Percentiles rank a stretch among this genome's conserved stretches.
These are phyloP conservation scores for Lepiota brunneoincarnata DNA, from an alignment of 768 basidiomycete species.

Conservation along the genomic window DNA sequence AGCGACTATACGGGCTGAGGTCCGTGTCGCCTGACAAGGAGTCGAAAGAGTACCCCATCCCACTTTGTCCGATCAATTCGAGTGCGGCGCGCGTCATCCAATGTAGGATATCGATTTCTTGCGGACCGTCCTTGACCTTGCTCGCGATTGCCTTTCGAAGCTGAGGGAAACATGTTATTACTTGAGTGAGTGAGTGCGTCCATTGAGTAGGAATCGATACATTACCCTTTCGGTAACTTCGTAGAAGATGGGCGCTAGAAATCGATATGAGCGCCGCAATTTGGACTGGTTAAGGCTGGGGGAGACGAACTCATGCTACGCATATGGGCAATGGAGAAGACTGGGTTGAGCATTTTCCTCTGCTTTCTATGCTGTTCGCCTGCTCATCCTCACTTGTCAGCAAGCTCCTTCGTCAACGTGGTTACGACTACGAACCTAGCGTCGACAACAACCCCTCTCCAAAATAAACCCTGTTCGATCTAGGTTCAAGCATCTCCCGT, in stretches of 20 bases:
- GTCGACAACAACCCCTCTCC: slow-evolving; percentile 23
- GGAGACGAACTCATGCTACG: slow-evolving; percentile 26
- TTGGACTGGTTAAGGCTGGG: not conserved
- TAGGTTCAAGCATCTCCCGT: too few relatives aligned
- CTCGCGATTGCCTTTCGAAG: slow-evolving; percentile 24
- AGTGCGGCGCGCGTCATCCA: slow-evolving; percentile 44
- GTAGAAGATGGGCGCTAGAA: slow-evolving; percentile 34
- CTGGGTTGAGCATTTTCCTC: slow-evolving; percentile 42
- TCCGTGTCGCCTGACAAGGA: slow-evolving; percentile 27
- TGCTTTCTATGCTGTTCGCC: slow-evolving; percentile 42
- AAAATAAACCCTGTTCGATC: slow-evolving; percentile 17
- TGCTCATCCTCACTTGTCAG: slow-evolving; percentile 13
- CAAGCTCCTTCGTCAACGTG: not conserved
- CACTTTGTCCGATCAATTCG: slow-evolving; percentile 49
- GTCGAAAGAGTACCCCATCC: slow-evolving; percentile 45
- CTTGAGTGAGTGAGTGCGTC: not conserved
- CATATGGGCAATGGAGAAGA: slow-evolving; percentile 41
- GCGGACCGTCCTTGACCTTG: slow-evolving; percentile 26
- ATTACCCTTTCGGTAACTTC: slow-evolving; percentile 26
- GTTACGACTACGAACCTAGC: slow-evolving; percentile 16
- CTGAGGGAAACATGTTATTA: slow-evolving; percentile 14
- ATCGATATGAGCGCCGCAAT: not conserved
- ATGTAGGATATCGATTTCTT: slow-evolving; percentile 32
- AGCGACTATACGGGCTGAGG: slow-evolving; percentile 28
- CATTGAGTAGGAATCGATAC: not conserved